Base-by-base conservation (phyloP, 2,329 filamentous ascomycete species). In the Cordyceps fumosorosea region DNA sequence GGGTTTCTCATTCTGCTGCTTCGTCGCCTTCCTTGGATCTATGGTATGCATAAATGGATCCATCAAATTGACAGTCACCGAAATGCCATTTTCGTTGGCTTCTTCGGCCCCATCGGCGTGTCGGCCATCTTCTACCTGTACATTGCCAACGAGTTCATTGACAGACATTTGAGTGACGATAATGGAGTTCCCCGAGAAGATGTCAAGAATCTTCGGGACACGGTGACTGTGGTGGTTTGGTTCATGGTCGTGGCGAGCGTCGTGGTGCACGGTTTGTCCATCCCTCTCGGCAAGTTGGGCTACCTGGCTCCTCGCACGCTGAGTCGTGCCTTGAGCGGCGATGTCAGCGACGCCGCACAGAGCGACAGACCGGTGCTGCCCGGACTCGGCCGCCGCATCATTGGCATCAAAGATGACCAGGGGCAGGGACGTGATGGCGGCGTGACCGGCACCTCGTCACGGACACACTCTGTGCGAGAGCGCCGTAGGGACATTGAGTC, bases 61-160 rank as follows among this genome's bases (percentile, higher is more conserved):
- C 89, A 84, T 34, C 91, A 96, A 71, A 92, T 96, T 48, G 84
- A 91, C 62, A 81, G 89, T 47, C 74, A 83, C 34, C 82, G 84
- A 4, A 91, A 96, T 67, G 91, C 91, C 1, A 76, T 90, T 0
- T 96, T 96, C 69, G 90, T 95, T 8, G 93, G 93, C 0, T 96
- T 96, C 77, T 97, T 97, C 66, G 93, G 93, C 0, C 93, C 93
- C 0, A 93, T 97, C 62, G 92, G 93, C 3, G 92, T 96, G 1
- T 91, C 90, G 18, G 93, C 91, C 1, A 84, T 96, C 22, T 97
- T 96, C 72, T 96, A 97, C 71, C 81, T 97, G 6, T 96, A 92
- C 69, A 80, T 96, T 64, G 88, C 84, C 47, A 74, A 90, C 1
- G 90, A 96, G 26, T 96, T 93, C 64, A 78, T 97, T 20, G 56